Base-by-base conservation (phyloP, 805 yeast genomes). In the Saturnispora serradocipensis region DNA sequence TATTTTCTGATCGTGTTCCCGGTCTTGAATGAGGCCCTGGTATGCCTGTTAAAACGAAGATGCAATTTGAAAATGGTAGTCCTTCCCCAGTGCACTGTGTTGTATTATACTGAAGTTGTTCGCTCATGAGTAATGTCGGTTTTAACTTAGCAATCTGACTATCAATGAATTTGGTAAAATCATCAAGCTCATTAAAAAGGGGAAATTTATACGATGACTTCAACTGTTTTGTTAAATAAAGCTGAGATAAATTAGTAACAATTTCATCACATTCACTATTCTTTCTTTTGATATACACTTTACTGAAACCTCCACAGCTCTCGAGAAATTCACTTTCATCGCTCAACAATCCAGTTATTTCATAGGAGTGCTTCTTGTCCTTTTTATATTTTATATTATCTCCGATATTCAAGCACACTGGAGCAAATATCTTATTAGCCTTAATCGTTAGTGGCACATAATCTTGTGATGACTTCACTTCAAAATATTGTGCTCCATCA, bases 331-430 rank as follows among this genome's bases (percentile, higher is more conserved):
- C 27, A n/a, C 22, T 40, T 2, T 28, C 40, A n/a, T 30, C 11
- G 16, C 20, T 49, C 16, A 48, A 44, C 15, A 59, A 39, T 11
- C 60, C 61, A 2, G 62, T 59, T 8, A 59, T 51, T 7, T 45
- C 36, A 47, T 51, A 56, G 18, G 5, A 45, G 8, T 10, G 22
- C 30, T 32, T 53, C 30, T 46, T 49, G 32, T 48, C 51, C 20
- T 35, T 27, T 11, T 15, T 34, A 25, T 51, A 50, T n/a, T 53
- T 52, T 4, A 57, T 52, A 2, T 25, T 7, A 46, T 58, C 59
- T 10, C 62, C 62, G 5, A 58, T 43, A 25, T 49, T 44, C 8
- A 59, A 47, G 34, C 53, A 48, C n/a, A 57, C 46, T 1, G 62
- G 62, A 10, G 61, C 60, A 42, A 54, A 49, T 10, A 59, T 48